phyloP scores from a whole-genome alignment of 1,284 basidiomycete genomes.

The Porogramme epimiltina region DNA sequence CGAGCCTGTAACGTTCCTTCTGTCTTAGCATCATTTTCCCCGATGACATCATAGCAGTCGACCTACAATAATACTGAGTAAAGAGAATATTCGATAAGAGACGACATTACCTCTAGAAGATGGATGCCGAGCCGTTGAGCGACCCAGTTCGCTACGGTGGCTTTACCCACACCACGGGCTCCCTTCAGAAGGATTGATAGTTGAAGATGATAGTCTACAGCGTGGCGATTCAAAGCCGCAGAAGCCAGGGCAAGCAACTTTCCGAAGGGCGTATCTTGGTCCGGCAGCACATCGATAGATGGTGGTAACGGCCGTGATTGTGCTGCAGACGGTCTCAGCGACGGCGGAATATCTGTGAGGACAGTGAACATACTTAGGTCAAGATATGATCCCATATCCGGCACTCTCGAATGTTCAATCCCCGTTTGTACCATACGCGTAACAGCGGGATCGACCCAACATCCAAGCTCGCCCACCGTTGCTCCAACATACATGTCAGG shows the following conservation, averaged over 20 bases:
- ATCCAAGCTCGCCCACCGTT: conserved; percentile 76
- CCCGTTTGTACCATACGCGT: conserved; percentile 85
- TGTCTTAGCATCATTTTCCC: conserved; percentile 81
- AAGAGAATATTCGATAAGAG: neutral
- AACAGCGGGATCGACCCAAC: conserved; percentile 74
- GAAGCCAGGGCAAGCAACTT: conserved; percentile 54
- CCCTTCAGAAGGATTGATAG: conserved; percentile 77
- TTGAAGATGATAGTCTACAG: conserved; percentile 61
- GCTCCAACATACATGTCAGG: conserved; percentile 52
- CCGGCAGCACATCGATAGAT: conserved; percentile 27
- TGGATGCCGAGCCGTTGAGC: conserved; percentile 75
- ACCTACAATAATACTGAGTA: conserved; percentile 48
- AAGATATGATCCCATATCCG: conserved; percentile 61
- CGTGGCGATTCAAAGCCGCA: conserved; percentile 56
- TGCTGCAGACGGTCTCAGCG: neutral
- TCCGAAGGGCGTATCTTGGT: conserved; percentile 33
- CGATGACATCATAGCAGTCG: conserved; percentile 85
- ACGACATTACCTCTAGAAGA: conserved; percentile 69
- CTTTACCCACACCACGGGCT: conserved; percentile 75
- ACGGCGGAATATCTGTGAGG: no score
- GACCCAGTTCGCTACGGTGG: conserved; percentile 57
- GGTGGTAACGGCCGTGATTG: conserved; percentile 7
- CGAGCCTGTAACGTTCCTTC: conserved; percentile 77
- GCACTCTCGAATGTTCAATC: conserved; percentile 68
- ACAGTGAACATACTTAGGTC: conserved; percentile 5